A percentile compares a stretch with the other conserved stretches of the same genome.
Evolutionary conservation across 495 filamentous ascomycete species (phyloP).

Genomic region (Aspergillus biplanus): DNA sequence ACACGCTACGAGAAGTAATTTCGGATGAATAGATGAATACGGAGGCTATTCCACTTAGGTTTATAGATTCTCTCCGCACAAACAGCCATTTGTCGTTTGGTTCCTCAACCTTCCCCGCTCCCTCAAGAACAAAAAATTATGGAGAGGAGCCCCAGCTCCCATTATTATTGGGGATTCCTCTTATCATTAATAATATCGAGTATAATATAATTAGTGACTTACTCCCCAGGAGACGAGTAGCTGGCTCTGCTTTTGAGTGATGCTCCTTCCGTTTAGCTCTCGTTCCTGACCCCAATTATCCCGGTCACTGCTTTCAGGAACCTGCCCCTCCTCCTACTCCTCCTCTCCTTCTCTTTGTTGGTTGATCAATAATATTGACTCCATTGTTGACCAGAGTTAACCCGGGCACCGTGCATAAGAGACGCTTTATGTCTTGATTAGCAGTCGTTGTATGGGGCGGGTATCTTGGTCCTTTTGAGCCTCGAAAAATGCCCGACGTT

Average conservation of each 20-base stretch:
- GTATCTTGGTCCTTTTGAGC: constrained; percentile 1
- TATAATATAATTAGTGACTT: constrained; percentile 2
- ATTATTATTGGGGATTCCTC: not conserved
- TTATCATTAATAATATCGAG: not conserved
- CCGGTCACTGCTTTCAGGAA: not conserved
- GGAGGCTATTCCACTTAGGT: not conserved
- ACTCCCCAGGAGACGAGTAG: not conserved
- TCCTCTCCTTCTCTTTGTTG: not conserved
- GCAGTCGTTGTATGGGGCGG: not conserved
- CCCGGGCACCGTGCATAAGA: not conserved
- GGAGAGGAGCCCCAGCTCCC: not conserved
- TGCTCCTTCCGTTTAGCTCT: not conserved
- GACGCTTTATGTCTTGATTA: constrained; percentile 3
- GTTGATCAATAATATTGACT: not conserved
- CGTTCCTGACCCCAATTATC: constrained; percentile 1
- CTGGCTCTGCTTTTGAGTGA: not conserved
- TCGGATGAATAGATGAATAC: not conserved
- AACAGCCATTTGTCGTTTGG: not conserved
- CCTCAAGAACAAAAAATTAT: not conserved
- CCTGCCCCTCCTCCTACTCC: not conserved
- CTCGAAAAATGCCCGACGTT: constrained; percentile 7
- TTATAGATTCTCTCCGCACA: not conserved
- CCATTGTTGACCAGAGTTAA: not conserved
- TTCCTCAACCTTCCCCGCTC: not conserved
- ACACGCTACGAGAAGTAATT: not conserved